Evolutionary conservation across 345 rosid genomes (phyloP).

Genomic region (Melaleuca quinquenervia): DNA sequence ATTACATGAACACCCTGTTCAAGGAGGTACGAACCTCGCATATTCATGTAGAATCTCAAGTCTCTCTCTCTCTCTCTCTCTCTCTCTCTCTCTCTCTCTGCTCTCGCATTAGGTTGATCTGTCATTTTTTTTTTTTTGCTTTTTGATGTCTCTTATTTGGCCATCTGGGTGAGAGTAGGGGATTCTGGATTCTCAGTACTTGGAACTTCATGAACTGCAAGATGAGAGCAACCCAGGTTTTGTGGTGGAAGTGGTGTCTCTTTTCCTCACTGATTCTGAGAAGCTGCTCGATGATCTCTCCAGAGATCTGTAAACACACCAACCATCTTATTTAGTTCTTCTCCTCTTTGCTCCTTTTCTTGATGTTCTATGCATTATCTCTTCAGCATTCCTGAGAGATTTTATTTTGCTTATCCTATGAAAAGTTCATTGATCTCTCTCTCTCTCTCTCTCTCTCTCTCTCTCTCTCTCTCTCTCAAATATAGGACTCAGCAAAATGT

Average conservation of each 20-base stretch:
- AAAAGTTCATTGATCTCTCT: neutral
- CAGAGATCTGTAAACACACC: slow-evolving; percentile 35
- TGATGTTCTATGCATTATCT: neutral
- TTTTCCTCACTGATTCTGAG: slow-evolving; percentile 86
- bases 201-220: slow-evolving; percentile 79
- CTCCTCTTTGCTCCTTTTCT: neutral
- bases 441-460: no score
- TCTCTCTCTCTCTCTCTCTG: neutral
- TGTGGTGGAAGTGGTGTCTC: slow-evolving; percentile 77
- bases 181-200: slow-evolving; percentile 67
- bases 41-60: neutral
- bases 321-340: neutral
- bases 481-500: slow-evolving; percentile 57
- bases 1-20: slow-evolving; percentile 66
- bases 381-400: neutral
- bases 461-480: neutral
- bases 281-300: slow-evolving; percentile 81
- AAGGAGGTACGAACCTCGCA: slow-evolving; percentile 32
- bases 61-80: neutral
- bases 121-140: neutral
- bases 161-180: neutral
- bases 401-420: neutral
- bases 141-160: neutral
- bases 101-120: neutral
- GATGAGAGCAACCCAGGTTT: slow-evolving; percentile 96